Evolutionary conservation across 768 basidiomycete genomes (phyloP), one percentile per base, ranked within the genome.

Genomic region (Phlegmacium glaucopus): DNA sequence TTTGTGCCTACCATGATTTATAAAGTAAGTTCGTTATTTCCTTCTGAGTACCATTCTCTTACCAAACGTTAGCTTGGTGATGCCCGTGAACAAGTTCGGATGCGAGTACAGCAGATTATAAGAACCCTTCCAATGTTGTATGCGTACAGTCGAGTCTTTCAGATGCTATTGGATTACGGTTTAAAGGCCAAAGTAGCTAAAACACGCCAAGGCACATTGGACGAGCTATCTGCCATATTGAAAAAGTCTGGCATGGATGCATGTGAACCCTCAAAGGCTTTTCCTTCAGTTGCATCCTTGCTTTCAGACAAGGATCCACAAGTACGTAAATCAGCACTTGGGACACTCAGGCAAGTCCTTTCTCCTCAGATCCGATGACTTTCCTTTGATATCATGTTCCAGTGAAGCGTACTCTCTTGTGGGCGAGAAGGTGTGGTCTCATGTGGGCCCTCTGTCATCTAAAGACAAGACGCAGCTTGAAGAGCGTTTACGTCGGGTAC

Each of bases 401-500:
- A 93, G 93, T 47, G 89, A 94, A 62, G 86, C 77, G 3, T 95
- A 93, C 61, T 72, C 78, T 8, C 75, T 91, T 11, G 79, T 89
- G 15, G 94, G 94, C 15, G 93, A 95, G 58, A 87, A 83, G 56
- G 80, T 94, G 10, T 94, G 89, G 90, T 69, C 77, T 9, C 66
- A 86, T 9, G 87, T 93, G 37, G 90, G 90, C 1, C 56, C 74
- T 8, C 70, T 96, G 25, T 78, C 85, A 38, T 72, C 87, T 4
- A 95, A 95, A 64, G 93, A 94, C 60, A 93, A 89, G 60, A 92
- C 91, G 8, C 90, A 94, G 58, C 77, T 96, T 26, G 93, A 95
- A 64, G 94, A 94, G 60, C 80, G 91, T 7, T 69, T 96, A 25
- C 85, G 89, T 39, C 85, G 90, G 28, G 80, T 91, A n/a, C 72